Evolutionary conservation across 345 rosid genomes (phyloP).

Genomic region (Viola odorata): DNA sequence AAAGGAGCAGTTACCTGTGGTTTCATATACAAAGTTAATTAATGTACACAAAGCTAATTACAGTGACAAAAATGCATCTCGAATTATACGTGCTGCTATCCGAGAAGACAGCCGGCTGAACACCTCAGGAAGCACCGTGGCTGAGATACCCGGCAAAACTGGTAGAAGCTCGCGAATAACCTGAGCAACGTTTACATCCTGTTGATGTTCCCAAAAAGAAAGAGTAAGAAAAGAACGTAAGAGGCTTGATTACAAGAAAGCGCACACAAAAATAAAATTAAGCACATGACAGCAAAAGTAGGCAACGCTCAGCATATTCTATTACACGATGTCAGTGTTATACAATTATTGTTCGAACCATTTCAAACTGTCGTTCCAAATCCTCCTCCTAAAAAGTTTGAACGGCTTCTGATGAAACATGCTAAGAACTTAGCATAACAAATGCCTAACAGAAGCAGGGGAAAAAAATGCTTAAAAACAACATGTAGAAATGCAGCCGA

Average conservation of each 20-base stretch:
- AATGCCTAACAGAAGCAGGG: neutral
- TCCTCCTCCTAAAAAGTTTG: neutral
- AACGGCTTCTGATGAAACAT: too few relatives aligned
- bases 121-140: constrained; percentile 66
- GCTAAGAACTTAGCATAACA: neutral
- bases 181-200: constrained; percentile 50
- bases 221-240: neutral
- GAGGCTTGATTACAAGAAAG: neutral
- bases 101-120: constrained; percentile 69
- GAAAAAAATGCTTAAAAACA: neutral
- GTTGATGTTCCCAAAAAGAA: constrained; percentile 8
- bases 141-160: constrained; percentile 75
- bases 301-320: neutral
- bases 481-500: too few relatives aligned
- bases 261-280: neutral
- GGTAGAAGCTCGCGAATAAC: constrained; percentile 65
- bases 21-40: constrained; percentile 5
- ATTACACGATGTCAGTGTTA: neutral
- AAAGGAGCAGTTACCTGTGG: neutral
- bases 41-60: constrained; percentile 1
- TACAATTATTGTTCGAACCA: neutral
- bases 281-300: neutral
- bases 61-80: constrained; percentile 55
- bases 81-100: constrained; percentile 62
- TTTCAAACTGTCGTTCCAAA: neutral